Evolutionary conservation across 306 rosid genomes (phyloP), one percentile per base, ranked within the genome.

Genomic region (Malus asiatica): DNA sequence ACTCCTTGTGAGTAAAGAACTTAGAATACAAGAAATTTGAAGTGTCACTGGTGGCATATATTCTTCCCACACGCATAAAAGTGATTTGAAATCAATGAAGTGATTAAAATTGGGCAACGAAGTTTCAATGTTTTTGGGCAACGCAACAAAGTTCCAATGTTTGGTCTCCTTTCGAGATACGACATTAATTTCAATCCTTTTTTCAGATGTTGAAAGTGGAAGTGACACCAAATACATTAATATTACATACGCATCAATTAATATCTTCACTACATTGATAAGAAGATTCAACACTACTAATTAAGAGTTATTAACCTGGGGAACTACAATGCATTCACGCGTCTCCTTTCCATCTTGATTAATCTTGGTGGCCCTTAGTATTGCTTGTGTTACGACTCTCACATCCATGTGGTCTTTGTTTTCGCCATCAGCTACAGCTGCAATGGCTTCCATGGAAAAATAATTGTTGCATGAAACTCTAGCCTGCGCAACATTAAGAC

Each of bases 381-480:
- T 81, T 19, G 81, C 84, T 77, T 82, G 76, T 4, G 82, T 86
- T 2, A 91, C 79, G 61, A 86, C 78, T 64, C 65, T 86, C 32
- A 82, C 86, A 61, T 83, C 86, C 77, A 84, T 64, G 22, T 52
- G 57, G 76, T 83, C 83, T 78, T 79, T 87, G 32, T 27, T 64
- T 32, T 64, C 5, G 25, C n/a, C 16, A 55, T 27, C 67, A 71
- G 90, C 82, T n/a, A 77, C 88, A 73, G 68, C 68, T 59, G 77
- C 91, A 83, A 81, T 81, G 63, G 91, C 98, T 77, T 90, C 96
- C 88, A 93, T 40, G 45, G 86, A 76, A 78, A 93, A 93, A 32
- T 23, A 73, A 48, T 81, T 70, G 58, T 80, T 73, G 58, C 96
- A 80, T 25, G 98, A 93, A 83, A 93, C 97, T 82, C 58, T 91